phyloP scores from a whole-genome alignment of 192 early-diverging fungal genomes.

The Rhizophagus prolifer region DNA sequence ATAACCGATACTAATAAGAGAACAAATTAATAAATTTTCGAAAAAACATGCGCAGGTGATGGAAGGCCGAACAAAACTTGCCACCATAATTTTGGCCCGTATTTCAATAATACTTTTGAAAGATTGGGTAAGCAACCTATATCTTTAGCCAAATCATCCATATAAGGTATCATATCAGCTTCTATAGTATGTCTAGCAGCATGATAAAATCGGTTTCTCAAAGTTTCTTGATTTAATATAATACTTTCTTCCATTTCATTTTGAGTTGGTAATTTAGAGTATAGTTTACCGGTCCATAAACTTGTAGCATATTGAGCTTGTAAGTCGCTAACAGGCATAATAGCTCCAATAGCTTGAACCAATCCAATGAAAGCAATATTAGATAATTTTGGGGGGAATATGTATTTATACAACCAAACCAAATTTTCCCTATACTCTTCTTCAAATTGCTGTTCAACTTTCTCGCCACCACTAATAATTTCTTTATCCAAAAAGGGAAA shows the following conservation, averaged over 20 bases:
- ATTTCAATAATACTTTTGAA: conserved; percentile 33
- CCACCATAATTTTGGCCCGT: conserved; percentile 23
- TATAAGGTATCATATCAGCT: conserved; percentile 45
- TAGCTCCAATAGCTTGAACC: conserved; percentile 51
- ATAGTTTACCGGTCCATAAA: conserved; percentile 39
- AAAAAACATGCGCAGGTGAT: conserved; percentile 29
- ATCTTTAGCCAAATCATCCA: conserved; percentile 44
- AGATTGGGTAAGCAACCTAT: conserved; percentile 50
- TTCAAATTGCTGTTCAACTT: conserved; percentile 30
- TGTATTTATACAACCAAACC: conserved; percentile 57
- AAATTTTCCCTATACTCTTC: conserved; percentile 42
- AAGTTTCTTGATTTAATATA: conserved; percentile 26
- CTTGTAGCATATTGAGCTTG: conserved; percentile 52
- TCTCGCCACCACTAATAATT: conserved; percentile 43
- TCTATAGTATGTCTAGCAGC: conserved; percentile 54
- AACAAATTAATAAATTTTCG: neutral
- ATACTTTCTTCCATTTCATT: conserved; percentile 50
- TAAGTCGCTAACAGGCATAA: conserved; percentile 58
- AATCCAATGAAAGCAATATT: conserved; percentile 64
- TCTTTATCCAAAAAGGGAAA: conserved; percentile 49
- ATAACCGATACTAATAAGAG: conserved; percentile 32
- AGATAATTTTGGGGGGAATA: conserved; percentile 48
- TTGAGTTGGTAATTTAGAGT: conserved; percentile 38
- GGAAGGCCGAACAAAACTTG: conserved; percentile 35
- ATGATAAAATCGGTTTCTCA: conserved; percentile 31